phyloP scores from a whole-genome alignment of 2,329 filamentous ascomycete genomes.

The Aureobasidium sp. region DNA sequence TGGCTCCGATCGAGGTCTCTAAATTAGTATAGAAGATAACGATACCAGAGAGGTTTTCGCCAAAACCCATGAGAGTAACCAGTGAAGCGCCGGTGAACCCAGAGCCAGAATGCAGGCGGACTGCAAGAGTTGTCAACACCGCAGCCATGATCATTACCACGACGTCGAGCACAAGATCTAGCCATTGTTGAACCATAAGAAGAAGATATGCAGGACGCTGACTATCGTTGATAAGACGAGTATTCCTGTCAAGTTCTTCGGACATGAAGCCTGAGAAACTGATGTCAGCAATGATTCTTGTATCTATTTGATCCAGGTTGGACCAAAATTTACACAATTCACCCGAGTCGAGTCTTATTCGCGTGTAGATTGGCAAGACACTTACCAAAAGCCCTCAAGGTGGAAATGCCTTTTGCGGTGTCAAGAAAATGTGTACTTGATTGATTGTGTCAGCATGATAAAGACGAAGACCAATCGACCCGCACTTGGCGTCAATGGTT shows the following conservation, averaged over 20 bases:
- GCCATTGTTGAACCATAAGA: slow-evolving; percentile 38
- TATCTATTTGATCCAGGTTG: not conserved
- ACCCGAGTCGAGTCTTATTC: too few relatives aligned
- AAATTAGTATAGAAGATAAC: slow-evolving; percentile 48
- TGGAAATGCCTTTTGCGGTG: slow-evolving; percentile 39
- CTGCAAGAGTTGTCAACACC: slow-evolving; percentile 28
- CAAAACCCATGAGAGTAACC: slow-evolving; percentile 47
- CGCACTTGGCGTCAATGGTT: too few relatives aligned
- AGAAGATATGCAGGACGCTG: slow-evolving; percentile 40
- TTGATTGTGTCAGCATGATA: slow-evolving; percentile 34
- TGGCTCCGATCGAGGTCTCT: slow-evolving; percentile 52
- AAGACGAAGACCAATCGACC: not conserved
- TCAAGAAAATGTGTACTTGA: slow-evolving; percentile 43
- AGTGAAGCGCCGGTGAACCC: slow-evolving; percentile 42
- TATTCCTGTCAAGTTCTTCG: slow-evolving; percentile 24
- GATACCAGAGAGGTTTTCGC: slow-evolving; percentile 41
- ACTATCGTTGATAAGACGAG: slow-evolving; percentile 30
- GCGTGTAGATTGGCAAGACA: slow-evolving; percentile 2
- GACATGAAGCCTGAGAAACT: slow-evolving; percentile 39
- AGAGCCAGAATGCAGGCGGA: slow-evolving; percentile 34
- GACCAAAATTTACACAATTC: not conserved
- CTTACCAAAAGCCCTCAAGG: slow-evolving; percentile 47
- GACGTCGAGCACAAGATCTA: slow-evolving; percentile 34
- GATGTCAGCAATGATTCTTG: slow-evolving; percentile 27
- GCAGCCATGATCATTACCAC: slow-evolving; percentile 28